Base-by-base conservation (phyloP, 1,139 yeast genomes). In the Hemisphaericaspora subhashii region DNA sequence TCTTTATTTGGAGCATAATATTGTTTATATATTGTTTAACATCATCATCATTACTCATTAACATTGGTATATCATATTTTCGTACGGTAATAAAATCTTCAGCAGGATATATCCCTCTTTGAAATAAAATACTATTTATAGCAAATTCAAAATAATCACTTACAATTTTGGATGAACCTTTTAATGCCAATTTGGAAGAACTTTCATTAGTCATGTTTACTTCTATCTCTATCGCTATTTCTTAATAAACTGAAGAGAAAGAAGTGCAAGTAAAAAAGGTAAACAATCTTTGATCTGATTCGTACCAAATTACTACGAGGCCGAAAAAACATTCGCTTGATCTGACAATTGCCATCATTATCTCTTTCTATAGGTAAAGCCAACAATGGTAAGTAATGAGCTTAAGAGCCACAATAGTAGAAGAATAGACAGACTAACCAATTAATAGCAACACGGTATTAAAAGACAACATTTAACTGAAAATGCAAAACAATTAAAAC, bases 61-160 rank as follows among this genome's bases (percentile, higher is more conserved):
- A 69, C 61, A 90, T 64, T 42, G 86, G 86, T 39, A 90, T 61
- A 31, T 88, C 96, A 60, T 88, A 90, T 58, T 88, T 88, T 50
- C 79, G 76, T 3, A 87, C 90, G 0, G 84, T 74, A 44, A 77
- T 78, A 60, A 90, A 90, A 57, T 88, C 96, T 51, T 87, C 96
- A 2, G 87, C 74, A 0, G 96, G 96, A 54, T 90, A 90, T 28
- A 90, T 83, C 0, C 96, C 96, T 39, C 98, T 67, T 58, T 90
- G 98, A 60, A 85, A 90, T 5, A 90, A 72, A 24, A 90, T 86
- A 43, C 83, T 80, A 58, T 86, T 84, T 45, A 87, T 80, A 42
- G 90, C 80, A 56, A 79, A 87, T 53, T 86, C 85, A 55, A 89
- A 89, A 64, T 86, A 89, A 62, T 89, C 96, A 1, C 92, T 79